Evolutionary conservation across 768 basidiomycete species (phyloP).

Genomic region (Antrodiella citrinella): DNA sequence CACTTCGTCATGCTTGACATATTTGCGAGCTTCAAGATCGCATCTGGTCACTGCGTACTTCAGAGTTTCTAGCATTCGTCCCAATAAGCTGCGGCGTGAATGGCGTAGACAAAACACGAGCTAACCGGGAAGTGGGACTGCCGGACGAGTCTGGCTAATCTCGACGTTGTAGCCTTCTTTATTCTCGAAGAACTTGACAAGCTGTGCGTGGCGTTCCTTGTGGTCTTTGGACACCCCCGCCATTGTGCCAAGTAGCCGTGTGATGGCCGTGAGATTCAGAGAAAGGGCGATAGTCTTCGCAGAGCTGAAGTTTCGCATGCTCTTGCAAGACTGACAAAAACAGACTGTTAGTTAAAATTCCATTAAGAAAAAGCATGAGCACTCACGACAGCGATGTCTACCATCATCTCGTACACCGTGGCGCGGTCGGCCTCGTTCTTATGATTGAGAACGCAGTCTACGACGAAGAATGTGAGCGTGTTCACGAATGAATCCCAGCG

Average conservation of each 20-base stretch:
- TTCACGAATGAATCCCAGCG: constrained; percentile 5
- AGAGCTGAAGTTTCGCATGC: constrained; percentile 7
- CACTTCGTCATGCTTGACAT: background rate
- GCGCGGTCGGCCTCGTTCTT: background rate
- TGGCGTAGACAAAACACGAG: no score
- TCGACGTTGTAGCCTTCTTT: background rate
- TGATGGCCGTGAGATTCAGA: background rate
- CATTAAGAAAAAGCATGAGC: background rate
- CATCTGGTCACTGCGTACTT: background rate
- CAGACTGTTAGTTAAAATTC: background rate
- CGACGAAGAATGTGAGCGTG: constrained; percentile 1
- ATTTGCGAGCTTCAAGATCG: no score
- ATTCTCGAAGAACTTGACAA: background rate
- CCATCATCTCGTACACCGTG: constrained; percentile 1
- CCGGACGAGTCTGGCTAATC: background rate
- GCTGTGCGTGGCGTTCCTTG: background rate
- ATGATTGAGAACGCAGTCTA: constrained; percentile 1
- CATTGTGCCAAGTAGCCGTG: background rate
- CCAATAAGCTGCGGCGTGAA: no score
- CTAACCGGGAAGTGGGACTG: background rate
- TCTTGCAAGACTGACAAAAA: constrained; percentile 2
- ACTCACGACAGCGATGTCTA: constrained; percentile 5
- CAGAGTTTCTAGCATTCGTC: background rate
- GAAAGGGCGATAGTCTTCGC: constrained; percentile 3
- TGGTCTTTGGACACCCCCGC: background rate